These are phyloP conservation scores for Verticillium albo-atrum DNA, from an alignment of 2,329 filamentous ascomycete genomes.

Conservation along the genomic window DNA sequence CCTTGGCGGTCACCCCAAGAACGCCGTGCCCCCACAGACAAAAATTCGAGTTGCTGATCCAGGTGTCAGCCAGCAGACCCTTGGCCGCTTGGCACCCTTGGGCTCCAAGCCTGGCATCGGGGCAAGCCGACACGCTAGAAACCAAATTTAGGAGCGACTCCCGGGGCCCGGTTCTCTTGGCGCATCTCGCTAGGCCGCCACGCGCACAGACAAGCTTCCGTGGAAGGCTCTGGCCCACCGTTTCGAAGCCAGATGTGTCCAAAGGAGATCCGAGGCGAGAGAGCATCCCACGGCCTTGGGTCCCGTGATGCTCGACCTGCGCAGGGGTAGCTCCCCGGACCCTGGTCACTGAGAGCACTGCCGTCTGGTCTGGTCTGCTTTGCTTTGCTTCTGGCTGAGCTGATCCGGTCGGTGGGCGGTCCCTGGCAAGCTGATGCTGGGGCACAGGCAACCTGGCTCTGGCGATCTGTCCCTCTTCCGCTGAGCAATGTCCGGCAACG, in stretches of 20 bases:
- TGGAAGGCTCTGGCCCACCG: not conserved
- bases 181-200: not conserved
- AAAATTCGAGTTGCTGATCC: not conserved
- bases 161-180: not conserved
- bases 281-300: not conserved
- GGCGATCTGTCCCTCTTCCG: not conserved
- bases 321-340: not conserved
- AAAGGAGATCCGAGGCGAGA: not conserved
- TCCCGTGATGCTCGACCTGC: not conserved
- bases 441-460: not conserved
- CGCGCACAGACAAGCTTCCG: slow-evolving; percentile 1
- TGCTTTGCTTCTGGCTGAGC: not conserved
- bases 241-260: not conserved
- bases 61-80: not conserved
- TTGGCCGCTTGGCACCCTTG: not conserved
- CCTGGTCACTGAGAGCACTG: not conserved
- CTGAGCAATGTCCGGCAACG: not conserved
- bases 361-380: not conserved
- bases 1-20: not conserved
- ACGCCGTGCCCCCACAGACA: not conserved
- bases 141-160: slow-evolving; percentile 1
- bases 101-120: not conserved
- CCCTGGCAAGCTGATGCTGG: not conserved
- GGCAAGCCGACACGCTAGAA: slow-evolving; percentile 2
- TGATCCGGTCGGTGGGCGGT: not conserved